Base-by-base conservation (phyloP, 164 flowering plant species). In the Berberis vulgaris region DNA sequence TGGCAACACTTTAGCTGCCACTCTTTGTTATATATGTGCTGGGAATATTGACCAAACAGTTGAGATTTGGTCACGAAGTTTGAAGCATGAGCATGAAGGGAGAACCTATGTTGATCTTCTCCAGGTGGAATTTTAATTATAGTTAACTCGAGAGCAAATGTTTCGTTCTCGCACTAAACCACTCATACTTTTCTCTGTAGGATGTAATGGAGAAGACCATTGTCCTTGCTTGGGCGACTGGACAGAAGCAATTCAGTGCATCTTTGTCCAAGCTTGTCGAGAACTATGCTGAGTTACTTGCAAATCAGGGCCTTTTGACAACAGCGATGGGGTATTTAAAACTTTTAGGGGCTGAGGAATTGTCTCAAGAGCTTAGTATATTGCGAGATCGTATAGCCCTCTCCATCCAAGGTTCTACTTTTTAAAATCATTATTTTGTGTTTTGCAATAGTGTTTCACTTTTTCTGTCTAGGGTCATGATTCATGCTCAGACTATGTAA, bases 201-300 rank as follows among this genome's bases (percentile, higher is more conserved):
- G 99, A 89, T 72, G 79, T 95, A 61, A 89, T 95, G 99, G 99
- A 95, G 72, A 95, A 95, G 81, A 91, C 96, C 45, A 83, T 91
- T 54, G 87, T 91, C 58, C 83, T 95, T 71, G 96, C 92, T 58
- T 74, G 89, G 77, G 97, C 97, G 54, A 81, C 86, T 70, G 97
- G 92, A 52, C 96, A 89, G 72, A 93, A 88, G 70, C 78, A 67
- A 64, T 88, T 90, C 63, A 90, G 97, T 70, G 81, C 88, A 65
- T 80, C 89, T 60, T 63, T 93, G 63, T 85, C 83, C 69, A 93
- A 83, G 75, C 95, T 93, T 70, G 86, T 90, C 73, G 97, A 93
- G 83, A 93, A 84, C 65, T 93, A 93, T 80, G 89, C 91, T 69
- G 98, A 93, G 78, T 86, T 93, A 67, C 80, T 91, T 66, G 96